phyloP scores from a whole-genome alignment of 2,329 filamentous ascomycete species.

The Fonsecaea monophora region DNA sequence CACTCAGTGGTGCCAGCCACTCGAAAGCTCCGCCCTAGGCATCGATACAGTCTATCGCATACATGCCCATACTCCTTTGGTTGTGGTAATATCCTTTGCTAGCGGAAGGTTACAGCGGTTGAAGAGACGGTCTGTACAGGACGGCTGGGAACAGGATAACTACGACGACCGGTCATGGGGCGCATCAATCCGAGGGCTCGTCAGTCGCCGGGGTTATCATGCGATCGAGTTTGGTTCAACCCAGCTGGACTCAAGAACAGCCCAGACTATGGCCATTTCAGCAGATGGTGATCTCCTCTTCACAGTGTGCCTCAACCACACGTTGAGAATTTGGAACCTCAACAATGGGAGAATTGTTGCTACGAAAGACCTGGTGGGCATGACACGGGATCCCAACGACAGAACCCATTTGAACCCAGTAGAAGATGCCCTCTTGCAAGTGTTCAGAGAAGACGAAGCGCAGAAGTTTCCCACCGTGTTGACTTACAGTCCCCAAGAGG shows the following conservation, averaged over 20 bases:
- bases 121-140: slow-evolving; percentile 63
- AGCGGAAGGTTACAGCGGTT: slow-evolving; percentile 66
- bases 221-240: slow-evolving; percentile 52
- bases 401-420: slow-evolving; percentile 79
- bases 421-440: slow-evolving; percentile 76
- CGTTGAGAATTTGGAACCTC: slow-evolving; percentile 87
- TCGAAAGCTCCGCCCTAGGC: slow-evolving; percentile 72
- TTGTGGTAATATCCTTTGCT: slow-evolving; percentile 74
- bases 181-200: slow-evolving; percentile 55
- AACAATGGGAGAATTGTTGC: slow-evolving; percentile 78
- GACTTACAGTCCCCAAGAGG: slow-evolving; percentile 86
- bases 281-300: slow-evolving; percentile 64
- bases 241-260: slow-evolving; percentile 51
- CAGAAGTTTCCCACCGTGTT: slow-evolving; percentile 58
- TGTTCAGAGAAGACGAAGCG: slow-evolving; percentile 60
- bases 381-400: slow-evolving; percentile 70
- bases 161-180: slow-evolving; percentile 58
- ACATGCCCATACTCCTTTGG: slow-evolving; percentile 73
- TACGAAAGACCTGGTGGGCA: slow-evolving; percentile 77
- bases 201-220: slow-evolving; percentile 53
- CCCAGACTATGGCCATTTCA: slow-evolving; percentile 54
- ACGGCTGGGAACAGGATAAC: slow-evolving; percentile 55
- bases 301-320: slow-evolving; percentile 87
- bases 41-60: slow-evolving; percentile 76
- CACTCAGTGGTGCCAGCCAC: slow-evolving; percentile 74